These are phyloP conservation scores for Pisolithus orientalis DNA, from an alignment of 768 basidiomycete genomes.

Conservation along the genomic window DNA sequence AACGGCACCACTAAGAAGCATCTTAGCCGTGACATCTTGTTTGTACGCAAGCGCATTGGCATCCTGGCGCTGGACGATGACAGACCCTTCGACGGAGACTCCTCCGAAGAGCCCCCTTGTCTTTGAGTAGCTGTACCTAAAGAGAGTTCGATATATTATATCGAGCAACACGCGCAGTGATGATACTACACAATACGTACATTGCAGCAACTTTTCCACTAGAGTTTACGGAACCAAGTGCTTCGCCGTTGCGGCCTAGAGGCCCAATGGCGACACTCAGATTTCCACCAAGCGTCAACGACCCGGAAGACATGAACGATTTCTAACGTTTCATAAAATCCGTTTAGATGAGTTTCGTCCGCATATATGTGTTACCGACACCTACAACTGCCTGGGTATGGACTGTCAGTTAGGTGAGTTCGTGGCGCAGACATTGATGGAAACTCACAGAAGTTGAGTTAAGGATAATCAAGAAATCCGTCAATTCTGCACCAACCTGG, in stretches of 20 bases:
- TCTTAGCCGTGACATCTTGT: constrained; percentile 65
- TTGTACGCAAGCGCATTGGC: constrained; percentile 81
- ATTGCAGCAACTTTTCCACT: constrained; percentile 90
- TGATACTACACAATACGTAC: constrained; percentile 33
- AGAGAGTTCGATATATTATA: neutral
- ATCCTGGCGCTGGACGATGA: constrained; percentile 92
- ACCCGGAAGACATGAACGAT: constrained; percentile 94
- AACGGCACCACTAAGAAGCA: constrained; percentile 74
- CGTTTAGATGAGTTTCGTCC: neutral
- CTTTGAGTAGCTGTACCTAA: constrained; percentile 86
- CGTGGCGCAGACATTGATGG: neutral
- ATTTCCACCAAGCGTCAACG: constrained; percentile 85
- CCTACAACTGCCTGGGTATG: constrained; percentile 55
- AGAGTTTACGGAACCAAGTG: constrained; percentile 72
- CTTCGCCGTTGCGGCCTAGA: constrained; percentile 90
- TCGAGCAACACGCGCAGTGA: neutral
- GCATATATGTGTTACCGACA: neutral
- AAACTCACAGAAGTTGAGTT: constrained; percentile 69
- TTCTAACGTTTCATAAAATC: constrained; percentile 34
- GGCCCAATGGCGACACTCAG: constrained; percentile 88
- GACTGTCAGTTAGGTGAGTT: constrained; percentile 5
- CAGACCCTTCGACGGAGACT: constrained; percentile 79
- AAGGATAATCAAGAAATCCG: constrained; percentile 85
- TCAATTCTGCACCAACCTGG: constrained; percentile 80
- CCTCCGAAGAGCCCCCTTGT: constrained; percentile 94